Evolutionary conservation across 371 early-diverging fungal species (phyloP), one percentile per base, ranked within the genome.

Genomic region (Mortierella sp.): DNA sequence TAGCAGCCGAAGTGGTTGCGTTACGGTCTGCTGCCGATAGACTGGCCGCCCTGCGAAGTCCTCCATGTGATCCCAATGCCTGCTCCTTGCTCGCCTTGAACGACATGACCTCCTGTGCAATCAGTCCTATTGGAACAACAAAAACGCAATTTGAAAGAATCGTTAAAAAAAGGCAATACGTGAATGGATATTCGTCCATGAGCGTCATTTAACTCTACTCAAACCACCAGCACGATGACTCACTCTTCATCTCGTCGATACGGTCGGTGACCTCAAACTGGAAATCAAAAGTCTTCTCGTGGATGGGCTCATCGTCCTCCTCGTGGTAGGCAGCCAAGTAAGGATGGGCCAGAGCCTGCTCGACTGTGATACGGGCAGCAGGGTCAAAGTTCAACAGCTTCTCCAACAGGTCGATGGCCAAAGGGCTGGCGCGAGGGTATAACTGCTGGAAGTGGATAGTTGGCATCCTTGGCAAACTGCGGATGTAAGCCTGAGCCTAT

Each of bases 401-500:
- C 80, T 95, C 94, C 70, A 98, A 83, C 73, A 97, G 84, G 87
- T 97, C 97, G 65, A 97, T 90, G 12, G 97, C 97, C 89, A 82
- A 71, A 24, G 94, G 91, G 35, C 90, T 89, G 72, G 95, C 94
- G 74, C 89, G 90, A 48, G 98, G 97, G 90, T 94, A 98, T 76
- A 97, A 84, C 72, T 93, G 92, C 75, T 91, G 89, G 90, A 97
- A 99, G 2, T 97, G 97, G 72, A 97, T 94, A 83, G 95, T 96
- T 55, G 95, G 95, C 95, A 96, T 98, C 75, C 85, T 90, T 18
- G 98, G 97, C 71, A 99, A 90, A 73, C 94, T 94, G 56, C 97
- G 95, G 78, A 99, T 98, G 90, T 99, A 99, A 78, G 97, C 94
- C 88, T 98, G 99, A 5, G 99, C 99, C 94, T 96, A 88, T 29